Conservation (phyloP, 2,329 filamentous ascomycete genomes). For the Xylariales sp. region DNA sequence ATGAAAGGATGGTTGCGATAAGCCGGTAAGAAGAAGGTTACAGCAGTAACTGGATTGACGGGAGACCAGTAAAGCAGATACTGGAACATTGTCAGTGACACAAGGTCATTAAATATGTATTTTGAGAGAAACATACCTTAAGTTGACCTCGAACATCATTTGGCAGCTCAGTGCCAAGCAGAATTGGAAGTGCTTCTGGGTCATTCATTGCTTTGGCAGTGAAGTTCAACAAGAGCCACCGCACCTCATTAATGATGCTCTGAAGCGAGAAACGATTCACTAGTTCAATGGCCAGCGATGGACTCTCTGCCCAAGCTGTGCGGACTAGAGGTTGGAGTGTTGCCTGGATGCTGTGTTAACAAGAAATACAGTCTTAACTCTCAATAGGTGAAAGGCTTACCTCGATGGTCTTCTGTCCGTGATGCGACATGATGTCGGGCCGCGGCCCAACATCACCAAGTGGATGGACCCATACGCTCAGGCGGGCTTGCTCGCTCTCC, state of each 20-base stretch:
- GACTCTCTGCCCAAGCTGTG: constrained; percentile 82
- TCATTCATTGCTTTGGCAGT: constrained; percentile 79
- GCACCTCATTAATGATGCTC: constrained; percentile 69
- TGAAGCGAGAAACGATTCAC: constrained; percentile 72
- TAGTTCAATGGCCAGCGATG: constrained; percentile 84
- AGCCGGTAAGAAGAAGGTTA: constrained; percentile 87
- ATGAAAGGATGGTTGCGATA: constrained; percentile 91
- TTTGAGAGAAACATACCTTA: constrained; percentile 51
- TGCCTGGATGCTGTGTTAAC: too few species aligned
- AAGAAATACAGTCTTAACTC: too few species aligned
- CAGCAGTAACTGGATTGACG: constrained; percentile 87
- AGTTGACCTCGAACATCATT: constrained; percentile 78
- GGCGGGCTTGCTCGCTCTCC: constrained; percentile 76
- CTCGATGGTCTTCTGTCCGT: constrained; percentile 35
- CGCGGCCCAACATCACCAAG: constrained; percentile 54
- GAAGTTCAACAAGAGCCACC: constrained; percentile 74
- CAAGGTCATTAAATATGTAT: neutral
- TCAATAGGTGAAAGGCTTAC: too few species aligned
- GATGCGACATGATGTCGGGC: constrained; percentile 32
- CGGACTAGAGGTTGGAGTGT: constrained; percentile 62
- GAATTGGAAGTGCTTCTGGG: constrained; percentile 75
- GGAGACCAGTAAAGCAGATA: constrained; percentile 92
- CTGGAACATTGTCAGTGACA: constrained; percentile 38
- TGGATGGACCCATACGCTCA: constrained; percentile 88
- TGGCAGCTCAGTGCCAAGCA: constrained; percentile 74